Conservation (phyloP, 2,329 filamentous ascomycete species). For the Xylaria sp. region DNA sequence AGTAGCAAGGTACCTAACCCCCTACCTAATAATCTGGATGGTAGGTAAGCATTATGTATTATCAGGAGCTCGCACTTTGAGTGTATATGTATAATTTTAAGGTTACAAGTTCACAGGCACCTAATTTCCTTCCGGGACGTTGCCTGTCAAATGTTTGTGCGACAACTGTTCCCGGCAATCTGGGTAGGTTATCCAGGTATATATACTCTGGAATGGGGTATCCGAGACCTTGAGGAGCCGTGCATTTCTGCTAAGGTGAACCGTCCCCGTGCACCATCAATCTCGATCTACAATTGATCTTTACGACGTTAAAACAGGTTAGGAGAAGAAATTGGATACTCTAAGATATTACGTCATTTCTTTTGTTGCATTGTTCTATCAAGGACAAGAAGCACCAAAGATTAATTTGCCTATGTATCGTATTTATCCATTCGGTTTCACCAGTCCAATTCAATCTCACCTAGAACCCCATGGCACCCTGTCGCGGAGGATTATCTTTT, state of each 20-base stretch:
- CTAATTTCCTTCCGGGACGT: background rate
- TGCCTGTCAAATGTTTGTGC: slow-evolving; percentile 1
- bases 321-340: background rate
- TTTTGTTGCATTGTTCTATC: background rate
- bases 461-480: background rate
- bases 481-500: background rate
- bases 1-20: background rate
- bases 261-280: background rate
- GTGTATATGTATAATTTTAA: too few species aligned
- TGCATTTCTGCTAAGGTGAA: background rate
- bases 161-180: background rate
- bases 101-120: background rate
- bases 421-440: slow-evolving; percentile 23
- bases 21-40: too few species aligned
- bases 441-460: background rate
- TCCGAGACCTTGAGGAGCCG: background rate
- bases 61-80: too few species aligned
- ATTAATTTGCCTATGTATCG: slow-evolving; percentile 20
- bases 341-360: slow-evolving; percentile 13
- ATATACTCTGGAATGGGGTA: background rate
- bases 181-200: background rate
- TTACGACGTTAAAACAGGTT: background rate
- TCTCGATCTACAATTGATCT: too few species aligned
- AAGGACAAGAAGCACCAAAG: background rate
- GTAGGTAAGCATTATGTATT: too few species aligned